A percentile compares a stretch with the other conserved stretches of the same genome.
These are phyloP conservation scores for Cyphellophora attinorum DNA, from an alignment of 2,329 filamentous ascomycete genomes.

Conservation along the genomic window DNA sequence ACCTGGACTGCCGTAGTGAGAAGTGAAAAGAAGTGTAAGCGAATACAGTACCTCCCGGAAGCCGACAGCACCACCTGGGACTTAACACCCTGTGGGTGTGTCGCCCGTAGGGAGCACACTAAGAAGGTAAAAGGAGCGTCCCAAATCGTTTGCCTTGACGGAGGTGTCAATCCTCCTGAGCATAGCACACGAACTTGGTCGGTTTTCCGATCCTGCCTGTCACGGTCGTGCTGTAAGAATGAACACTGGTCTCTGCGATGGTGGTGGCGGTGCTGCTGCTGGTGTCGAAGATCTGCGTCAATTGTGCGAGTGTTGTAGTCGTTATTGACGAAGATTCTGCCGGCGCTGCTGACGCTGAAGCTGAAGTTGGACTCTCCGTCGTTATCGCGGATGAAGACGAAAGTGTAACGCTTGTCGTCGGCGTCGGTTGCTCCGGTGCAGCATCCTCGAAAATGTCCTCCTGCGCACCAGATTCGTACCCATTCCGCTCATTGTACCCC, in stretches of 20 bases:
- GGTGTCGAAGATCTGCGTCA: neutral
- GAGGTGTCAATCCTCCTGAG: too few relatives aligned
- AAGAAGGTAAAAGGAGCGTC: too few relatives aligned
- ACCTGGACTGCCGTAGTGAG: too few relatives aligned
- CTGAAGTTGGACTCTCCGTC: neutral
- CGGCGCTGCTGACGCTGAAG: too few relatives aligned
- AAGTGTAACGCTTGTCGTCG: neutral
- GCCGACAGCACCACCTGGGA: too few relatives aligned
- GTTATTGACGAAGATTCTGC: too few relatives aligned
- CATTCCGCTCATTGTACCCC: conserved; percentile 9
- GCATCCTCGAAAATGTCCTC: conserved; percentile 8
- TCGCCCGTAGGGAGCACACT: too few relatives aligned
- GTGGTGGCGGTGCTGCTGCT: neutral
- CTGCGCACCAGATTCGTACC: conserved; percentile 7
- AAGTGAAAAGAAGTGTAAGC: too few relatives aligned
- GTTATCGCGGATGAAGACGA: neutral
- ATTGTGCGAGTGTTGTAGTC: neutral
- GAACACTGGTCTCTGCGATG: neutral
- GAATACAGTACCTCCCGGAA: too few relatives aligned
- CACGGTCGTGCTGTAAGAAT: neutral
- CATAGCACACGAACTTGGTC: neutral
- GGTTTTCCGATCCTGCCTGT: neutral
- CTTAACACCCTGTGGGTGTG: too few relatives aligned
- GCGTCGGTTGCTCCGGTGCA: neutral
- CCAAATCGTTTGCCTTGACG: too few relatives aligned